These are phyloP conservation scores for Cladosporium cucumerinum DNA, from an alignment of 2,329 filamentous ascomycete species.

Conservation along the genomic window DNA sequence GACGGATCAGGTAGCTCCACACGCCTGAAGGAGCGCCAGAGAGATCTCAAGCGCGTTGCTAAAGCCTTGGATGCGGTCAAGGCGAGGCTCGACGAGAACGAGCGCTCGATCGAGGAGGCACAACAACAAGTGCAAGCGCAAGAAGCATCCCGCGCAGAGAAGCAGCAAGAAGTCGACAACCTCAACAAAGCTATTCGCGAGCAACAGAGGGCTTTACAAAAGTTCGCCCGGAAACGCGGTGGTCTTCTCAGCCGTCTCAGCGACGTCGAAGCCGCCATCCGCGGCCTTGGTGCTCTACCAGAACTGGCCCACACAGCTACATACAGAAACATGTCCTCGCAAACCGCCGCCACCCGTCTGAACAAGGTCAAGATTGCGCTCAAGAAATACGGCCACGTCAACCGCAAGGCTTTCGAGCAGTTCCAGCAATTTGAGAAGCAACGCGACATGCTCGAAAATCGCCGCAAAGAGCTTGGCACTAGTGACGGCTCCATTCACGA, in stretches of 20 bases:
- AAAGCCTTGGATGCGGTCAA: conserved; percentile 66
- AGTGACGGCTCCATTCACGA: conserved; percentile 87
- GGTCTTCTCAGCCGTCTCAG: conserved; percentile 71
- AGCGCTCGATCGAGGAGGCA: conserved; percentile 64
- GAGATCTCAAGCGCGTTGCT: conserved; percentile 75
- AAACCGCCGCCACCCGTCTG: conserved; percentile 63
- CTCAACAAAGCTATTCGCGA: conserved; percentile 75
- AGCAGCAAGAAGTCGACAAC: conserved; percentile 70
- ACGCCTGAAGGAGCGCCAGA: conserved; percentile 72
- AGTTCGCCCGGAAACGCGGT: conserved; percentile 84
- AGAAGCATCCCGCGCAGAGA: conserved; percentile 58
- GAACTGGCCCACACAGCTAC: conserved; percentile 85
- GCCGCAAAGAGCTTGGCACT: conserved; percentile 80
- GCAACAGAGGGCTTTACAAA: conserved; percentile 86
- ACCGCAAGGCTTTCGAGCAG: conserved; percentile 99
- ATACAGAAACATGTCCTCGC: conserved; percentile 77
- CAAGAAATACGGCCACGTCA: conserved; percentile 96
- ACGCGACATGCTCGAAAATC: conserved; percentile 78
- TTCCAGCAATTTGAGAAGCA: conserved; percentile 96
- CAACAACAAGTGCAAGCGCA: conserved; percentile 55
- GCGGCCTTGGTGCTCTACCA: conserved; percentile 86
- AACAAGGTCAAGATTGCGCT: conserved; percentile 89
- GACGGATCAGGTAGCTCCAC: conserved; percentile 48
- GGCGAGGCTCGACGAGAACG: conserved; percentile 68
- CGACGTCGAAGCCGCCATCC: conserved; percentile 83